Base-by-base conservation (phyloP, 768 basidiomycete species). In the Mycena capillaripes region DNA sequence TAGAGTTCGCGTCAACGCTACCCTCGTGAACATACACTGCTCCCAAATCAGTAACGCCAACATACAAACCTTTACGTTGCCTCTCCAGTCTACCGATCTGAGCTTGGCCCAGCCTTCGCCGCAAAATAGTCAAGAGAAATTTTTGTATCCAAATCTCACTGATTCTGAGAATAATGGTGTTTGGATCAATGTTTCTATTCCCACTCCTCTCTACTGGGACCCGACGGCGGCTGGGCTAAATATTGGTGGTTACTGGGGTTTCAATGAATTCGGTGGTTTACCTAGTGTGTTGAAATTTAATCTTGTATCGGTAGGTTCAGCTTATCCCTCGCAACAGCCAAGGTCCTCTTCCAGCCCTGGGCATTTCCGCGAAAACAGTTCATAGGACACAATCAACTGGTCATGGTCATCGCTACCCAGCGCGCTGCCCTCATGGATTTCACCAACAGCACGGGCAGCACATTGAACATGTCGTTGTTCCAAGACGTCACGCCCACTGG, bases 161-260 rank as follows among this genome's bases (percentile, higher is more conserved):
- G 34, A n/a, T 8, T 4, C 40, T 25, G 17, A 6, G 3, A 32
- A 66, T 4, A 7, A n/a, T 19, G 65, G 12, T 40, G 66, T 36
- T 21, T 72, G 71, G 71, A 58, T 72, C 53, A 72, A 72, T 12
- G 60, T 72, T n/a, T 63, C 65, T 12, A 44, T 72, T 19, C 58
- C 71, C 14, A 30, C 65, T 16, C 71, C 71, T 7, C 66, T 66
- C 1, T 62, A 72, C 32, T 61, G 50, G 65, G 23, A 53, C 57
- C 32, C 23, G 1, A 6, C 14, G 0, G 30, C 57, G 10, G 59
- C 66, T 23, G 71, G 27, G 5, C 44, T 72, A 23, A 68, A 72
- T 55, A 67, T 72, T 27, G 44, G 4, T 3, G 71, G 42, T 2
- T 63, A 38, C 7, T 72, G 71, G 71, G 66, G 59, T 25, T 29